These are phyloP conservation scores for Epicoccum nigrum DNA, from an alignment of 2,329 filamentous ascomycete species.

Conservation along the genomic window DNA sequence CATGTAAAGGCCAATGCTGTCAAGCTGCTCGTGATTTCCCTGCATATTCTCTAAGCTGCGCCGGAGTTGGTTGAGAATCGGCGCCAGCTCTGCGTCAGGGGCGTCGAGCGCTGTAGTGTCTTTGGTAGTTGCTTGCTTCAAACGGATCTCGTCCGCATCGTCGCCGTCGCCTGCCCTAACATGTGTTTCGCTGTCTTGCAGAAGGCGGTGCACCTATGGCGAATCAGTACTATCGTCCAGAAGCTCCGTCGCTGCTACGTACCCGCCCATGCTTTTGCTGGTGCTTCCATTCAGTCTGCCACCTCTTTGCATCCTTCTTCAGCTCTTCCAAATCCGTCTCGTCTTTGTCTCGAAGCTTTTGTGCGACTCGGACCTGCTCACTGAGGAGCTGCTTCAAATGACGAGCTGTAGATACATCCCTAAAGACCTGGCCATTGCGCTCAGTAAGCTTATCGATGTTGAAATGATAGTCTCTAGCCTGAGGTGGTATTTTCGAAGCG, in stretches of 20 bases:
- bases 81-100: constrained; percentile 40
- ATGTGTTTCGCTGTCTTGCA: constrained; percentile 26
- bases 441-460: constrained; percentile 70
- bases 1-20: constrained; percentile 43
- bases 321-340: constrained; percentile 36
- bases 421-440: constrained; percentile 54
- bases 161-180: constrained; percentile 35
- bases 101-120: constrained; percentile 33
- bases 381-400: constrained; percentile 68
- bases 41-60: constrained; percentile 49
- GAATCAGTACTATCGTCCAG: constrained; percentile 22
- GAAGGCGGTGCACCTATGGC: constrained; percentile 43
- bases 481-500: constrained; percentile 70
- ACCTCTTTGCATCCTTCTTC: constrained; percentile 37
- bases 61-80: constrained; percentile 46
- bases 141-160: constrained; percentile 39
- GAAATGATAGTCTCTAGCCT: constrained; percentile 59
- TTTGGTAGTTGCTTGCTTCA: constrained; percentile 28
- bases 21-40: constrained; percentile 46
- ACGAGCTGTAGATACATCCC: constrained; percentile 64
- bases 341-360: constrained; percentile 45
- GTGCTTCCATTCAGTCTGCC: constrained; percentile 40
- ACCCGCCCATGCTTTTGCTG: constrained; percentile 40
- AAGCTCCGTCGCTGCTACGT: constrained; percentile 15
- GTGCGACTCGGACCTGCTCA: constrained; percentile 63